Evolutionary conservation across 1,284 basidiomycete genomes (phyloP), one percentile per base, ranked within the genome.

Genomic region (Melampsora occidentalis): DNA sequence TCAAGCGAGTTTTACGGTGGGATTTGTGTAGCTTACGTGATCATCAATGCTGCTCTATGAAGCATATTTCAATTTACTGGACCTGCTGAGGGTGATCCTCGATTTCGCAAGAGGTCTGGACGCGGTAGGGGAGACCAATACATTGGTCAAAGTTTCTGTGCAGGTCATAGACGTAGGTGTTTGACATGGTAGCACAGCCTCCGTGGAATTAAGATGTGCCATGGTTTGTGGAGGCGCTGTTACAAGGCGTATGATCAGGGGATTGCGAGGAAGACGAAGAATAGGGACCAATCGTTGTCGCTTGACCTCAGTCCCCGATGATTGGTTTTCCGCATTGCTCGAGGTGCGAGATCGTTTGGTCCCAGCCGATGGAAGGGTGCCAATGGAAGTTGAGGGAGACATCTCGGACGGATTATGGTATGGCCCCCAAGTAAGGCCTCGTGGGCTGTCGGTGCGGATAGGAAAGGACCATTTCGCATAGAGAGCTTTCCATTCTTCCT

Each of bases 401-500:
- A 22, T 57, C 7, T 57, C 53, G 6, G n/a, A 9, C 20, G 28
- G 2, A 14, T 2, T 57, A 22, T n/a, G n/a, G 16, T 22, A 57
- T 9, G 53, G 53, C 2, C 53, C 53, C 53, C 53, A 57, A n/a
- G 53, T 57, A n/a, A 57, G 53, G 14, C 53, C 53, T 57, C 53
- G 53, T 22, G 53, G 53, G 7, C 53, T 57, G 20, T 57, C 53
- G n/a, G 53, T 57, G 6, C 53, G 53, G 7, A 57, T 22, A 28
- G 53, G 53, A 22, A 57, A 57, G n/a, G 16, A 9, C 53, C 53
- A 57, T 57, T 28, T n/a, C 28, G 7, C 5, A 57, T 22, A 57
- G 2, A 22, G 20, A 6, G 53, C n/a, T 2, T 10, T 57, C 53
- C 53, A 57, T 57, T 57, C 18, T 57, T 57, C 53, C 10, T n/a